These are phyloP conservation scores for Penstemon newberryi DNA, from an alignment of 257 asterid species.

Conservation along the genomic window DNA sequence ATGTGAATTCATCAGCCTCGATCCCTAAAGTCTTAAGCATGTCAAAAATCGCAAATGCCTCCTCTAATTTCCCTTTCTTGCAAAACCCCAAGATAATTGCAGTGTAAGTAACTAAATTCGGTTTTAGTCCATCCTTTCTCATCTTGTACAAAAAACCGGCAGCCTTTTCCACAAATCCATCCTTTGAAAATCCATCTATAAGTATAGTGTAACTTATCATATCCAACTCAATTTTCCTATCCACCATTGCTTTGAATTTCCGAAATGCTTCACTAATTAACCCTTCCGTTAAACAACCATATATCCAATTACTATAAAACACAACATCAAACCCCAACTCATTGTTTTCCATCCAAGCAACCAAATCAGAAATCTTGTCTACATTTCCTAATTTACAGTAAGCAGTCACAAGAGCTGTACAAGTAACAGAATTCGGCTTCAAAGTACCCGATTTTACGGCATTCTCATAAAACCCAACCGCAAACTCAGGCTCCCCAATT, in stretches of 20 bases:
- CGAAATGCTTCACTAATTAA: conserved; percentile 50
- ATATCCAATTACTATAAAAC: conserved; percentile 71
- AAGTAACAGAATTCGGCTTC: conserved; percentile 58
- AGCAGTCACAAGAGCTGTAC: conserved; percentile 63
- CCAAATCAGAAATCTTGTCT: conserved; percentile 52
- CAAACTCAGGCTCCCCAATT: conserved; percentile 73
- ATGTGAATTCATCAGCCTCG: conserved; percentile 67
- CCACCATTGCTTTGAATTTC: conserved; percentile 49
- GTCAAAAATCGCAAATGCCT: conserved; percentile 64
- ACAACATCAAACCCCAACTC: conserved; percentile 57
- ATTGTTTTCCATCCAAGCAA: conserved; percentile 49
- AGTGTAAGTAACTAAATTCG: conserved; percentile 75
- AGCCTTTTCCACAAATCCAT: conserved; percentile 81
- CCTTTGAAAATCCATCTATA: conserved; percentile 75
- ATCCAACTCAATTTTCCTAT: conserved; percentile 52
- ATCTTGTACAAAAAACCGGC: conserved; percentile 69
- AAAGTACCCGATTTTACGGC: conserved; percentile 53
- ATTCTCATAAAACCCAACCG: conserved; percentile 51
- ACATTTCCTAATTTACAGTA: conserved; percentile 54
- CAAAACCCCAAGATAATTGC: conserved; percentile 73
- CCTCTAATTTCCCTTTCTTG: conserved; percentile 71
- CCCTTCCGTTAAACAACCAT: conserved; percentile 61
- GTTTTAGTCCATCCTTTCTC: conserved; percentile 61
- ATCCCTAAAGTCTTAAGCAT: conserved; percentile 55
- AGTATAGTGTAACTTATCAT: conserved; percentile 62